Conservation (phyloP, 495 filamentous ascomycete species). For the Penicillium odoratum region DNA sequence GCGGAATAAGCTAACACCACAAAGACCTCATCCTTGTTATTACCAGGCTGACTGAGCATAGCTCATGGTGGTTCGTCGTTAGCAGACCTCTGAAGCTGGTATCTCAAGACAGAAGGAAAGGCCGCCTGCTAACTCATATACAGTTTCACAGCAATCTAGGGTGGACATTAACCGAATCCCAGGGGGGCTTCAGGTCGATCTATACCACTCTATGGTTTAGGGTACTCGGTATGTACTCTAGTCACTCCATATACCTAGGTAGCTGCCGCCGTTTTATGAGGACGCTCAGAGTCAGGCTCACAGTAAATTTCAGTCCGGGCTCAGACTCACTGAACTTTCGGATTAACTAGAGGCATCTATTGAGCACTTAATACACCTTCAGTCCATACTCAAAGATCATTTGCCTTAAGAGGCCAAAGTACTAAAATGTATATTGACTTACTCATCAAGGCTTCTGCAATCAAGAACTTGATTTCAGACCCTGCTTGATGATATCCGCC, state of each 20-base stretch:
- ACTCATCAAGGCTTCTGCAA: too few species aligned
- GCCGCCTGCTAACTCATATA: neutral
- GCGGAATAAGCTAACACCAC: neutral
- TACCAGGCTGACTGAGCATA: too few species aligned
- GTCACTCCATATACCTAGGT: neutral
- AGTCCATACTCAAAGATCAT: too few species aligned
- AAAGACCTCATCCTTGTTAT: neutral
- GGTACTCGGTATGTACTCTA: too few species aligned
- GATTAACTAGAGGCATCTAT: too few species aligned
- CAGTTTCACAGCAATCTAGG: neutral
- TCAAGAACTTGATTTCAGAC: too few species aligned
- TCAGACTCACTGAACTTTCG: too few species aligned
- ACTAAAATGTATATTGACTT: too few species aligned
- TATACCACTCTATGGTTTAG: too few species aligned
- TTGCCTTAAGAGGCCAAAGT: too few species aligned
- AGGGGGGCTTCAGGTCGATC: neutral
- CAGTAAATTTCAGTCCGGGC: neutral
- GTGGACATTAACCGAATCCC: neutral
- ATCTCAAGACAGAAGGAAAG: neutral
- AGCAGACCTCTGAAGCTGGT: neutral
- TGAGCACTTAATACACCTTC: too few species aligned
- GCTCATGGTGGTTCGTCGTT: neutral
- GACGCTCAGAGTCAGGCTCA: constrained; percentile 24
- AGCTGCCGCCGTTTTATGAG: constrained; percentile 31
- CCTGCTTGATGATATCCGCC: constrained; percentile 51